Percentiles rank a stretch among this genome's conserved stretches.
These are phyloP conservation scores for Daldinia sp. DNA, from an alignment of 2,329 filamentous ascomycete genomes.

Conservation along the genomic window DNA sequence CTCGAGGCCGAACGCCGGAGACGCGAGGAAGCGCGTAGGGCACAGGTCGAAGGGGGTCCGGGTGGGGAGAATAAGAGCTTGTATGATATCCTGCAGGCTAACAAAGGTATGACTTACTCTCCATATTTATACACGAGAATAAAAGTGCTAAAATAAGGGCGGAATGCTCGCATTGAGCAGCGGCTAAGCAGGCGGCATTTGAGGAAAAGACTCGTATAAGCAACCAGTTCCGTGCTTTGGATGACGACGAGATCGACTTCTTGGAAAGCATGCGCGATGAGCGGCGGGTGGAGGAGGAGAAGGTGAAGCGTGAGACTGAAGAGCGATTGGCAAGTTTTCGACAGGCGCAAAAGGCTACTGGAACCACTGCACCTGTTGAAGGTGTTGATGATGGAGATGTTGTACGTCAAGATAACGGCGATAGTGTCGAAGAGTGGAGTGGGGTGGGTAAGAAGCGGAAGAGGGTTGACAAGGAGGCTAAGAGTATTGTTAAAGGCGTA, in stretches of 20 bases:
- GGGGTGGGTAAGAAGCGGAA: conserved; percentile 50
- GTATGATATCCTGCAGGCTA: conserved; percentile 80
- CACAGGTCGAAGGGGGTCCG: conserved; percentile 52
- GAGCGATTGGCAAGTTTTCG: conserved; percentile 65
- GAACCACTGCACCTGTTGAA: conserved; percentile 22
- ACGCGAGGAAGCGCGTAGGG: conserved; percentile 60
- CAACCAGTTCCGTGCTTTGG: conserved; percentile 80
- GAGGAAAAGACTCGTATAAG: conserved; percentile 75
- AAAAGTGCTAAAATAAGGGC: background rate
- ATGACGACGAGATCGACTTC: conserved; percentile 82
- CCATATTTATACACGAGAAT: background rate
- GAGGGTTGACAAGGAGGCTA: conserved; percentile 48
- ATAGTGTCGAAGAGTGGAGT: conserved; percentile 49
- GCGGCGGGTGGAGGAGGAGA: conserved; percentile 62
- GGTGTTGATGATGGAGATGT: conserved; percentile 28
- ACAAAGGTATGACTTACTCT: conserved; percentile 61
- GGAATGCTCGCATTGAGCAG: conserved; percentile 46
- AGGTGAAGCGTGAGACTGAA: conserved; percentile 62
- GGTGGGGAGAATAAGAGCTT: conserved; percentile 66
- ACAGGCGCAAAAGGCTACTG: conserved; percentile 52
- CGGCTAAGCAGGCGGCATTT: conserved; percentile 82
- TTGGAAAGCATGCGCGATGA: conserved; percentile 66
- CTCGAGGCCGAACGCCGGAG: conserved; percentile 67
- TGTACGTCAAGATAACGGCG: conserved; percentile 18
- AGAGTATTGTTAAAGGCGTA: conserved; percentile 40